These are phyloP conservation scores for Penicillium crustosum DNA, from an alignment of 2,329 filamentous ascomycete genomes.

Conservation along the genomic window DNA sequence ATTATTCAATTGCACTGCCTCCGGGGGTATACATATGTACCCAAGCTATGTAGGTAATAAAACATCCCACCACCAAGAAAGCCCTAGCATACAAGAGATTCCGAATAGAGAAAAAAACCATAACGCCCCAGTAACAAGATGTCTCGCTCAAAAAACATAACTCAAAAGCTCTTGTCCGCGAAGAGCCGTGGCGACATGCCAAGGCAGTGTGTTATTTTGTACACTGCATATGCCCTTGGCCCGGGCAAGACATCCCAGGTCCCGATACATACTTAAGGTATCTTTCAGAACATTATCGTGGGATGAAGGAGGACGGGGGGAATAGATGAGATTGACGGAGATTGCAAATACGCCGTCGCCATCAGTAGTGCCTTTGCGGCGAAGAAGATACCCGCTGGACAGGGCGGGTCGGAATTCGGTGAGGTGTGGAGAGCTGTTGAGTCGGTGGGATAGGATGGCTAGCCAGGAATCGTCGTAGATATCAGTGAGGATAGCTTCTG, in stretches of 20 bases:
- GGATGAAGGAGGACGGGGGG: conserved; percentile 30
- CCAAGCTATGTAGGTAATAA: conserved; percentile 1
- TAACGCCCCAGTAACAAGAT: conserved; percentile 11
- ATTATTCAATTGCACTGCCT: conserved; percentile 16
- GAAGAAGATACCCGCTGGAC: conserved; percentile 50
- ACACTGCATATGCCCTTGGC: conserved; percentile 44
- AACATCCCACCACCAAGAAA: conserved; percentile 11
- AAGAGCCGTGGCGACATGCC: conserved; percentile 49
- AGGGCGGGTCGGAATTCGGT: conserved; percentile 45
- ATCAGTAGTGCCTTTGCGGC: conserved; percentile 43
- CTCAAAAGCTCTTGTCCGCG: conserved; percentile 45
- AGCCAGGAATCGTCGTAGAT: conserved; percentile 61
- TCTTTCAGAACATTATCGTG: conserved; percentile 44
- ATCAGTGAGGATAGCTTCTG: conserved; percentile 58
- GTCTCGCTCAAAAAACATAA: conserved; percentile 37
- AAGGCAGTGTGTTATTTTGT: conserved; percentile 45
- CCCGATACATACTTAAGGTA: conserved; percentile 46
- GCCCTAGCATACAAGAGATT: conserved; percentile 5
- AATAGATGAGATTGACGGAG: conserved; percentile 45
- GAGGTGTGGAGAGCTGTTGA: conserved; percentile 43
- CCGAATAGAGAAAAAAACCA: neutral
- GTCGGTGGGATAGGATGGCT: conserved; percentile 54
- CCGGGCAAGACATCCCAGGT: conserved; percentile 45
- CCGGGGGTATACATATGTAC: conserved; percentile 10
- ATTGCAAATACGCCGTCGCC: conserved; percentile 44